phyloP scores from a whole-genome alignment of 345 rosid species.

The Murraya koenigii region DNA sequence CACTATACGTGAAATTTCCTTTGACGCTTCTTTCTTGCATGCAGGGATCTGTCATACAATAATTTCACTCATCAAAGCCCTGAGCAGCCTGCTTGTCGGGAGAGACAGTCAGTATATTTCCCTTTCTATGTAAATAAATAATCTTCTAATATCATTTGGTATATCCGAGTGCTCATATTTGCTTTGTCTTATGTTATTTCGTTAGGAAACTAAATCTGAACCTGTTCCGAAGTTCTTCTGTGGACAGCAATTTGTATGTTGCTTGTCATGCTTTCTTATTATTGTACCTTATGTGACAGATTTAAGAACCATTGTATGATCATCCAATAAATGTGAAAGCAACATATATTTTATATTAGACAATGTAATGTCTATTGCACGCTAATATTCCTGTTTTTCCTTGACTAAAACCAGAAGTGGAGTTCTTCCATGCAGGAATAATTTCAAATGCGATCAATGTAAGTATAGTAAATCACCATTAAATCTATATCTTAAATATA shows the following conservation, averaged over 20 bases:
- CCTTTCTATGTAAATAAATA: not conserved
- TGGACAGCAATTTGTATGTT: constrained; percentile 44
- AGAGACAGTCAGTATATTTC: constrained; percentile 15
- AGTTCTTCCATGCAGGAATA: constrained; percentile 51
- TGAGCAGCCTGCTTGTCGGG: constrained; percentile 32
- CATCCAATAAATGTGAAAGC: not conserved
- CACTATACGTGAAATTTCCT: not conserved
- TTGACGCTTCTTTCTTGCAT: constrained; percentile 12
- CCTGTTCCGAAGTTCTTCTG: constrained; percentile 52
- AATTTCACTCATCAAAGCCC: constrained; percentile 26
- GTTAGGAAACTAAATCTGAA: constrained; percentile 60
- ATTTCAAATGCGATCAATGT: constrained; percentile 54
- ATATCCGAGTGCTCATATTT: constrained; percentile 2
- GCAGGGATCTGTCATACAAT: constrained; percentile 42
- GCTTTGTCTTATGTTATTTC: constrained; percentile 14
- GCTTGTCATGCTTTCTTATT: constrained; percentile 2
- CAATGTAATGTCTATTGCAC: not conserved
- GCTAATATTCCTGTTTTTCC: not conserved
- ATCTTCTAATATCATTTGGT: not conserved
- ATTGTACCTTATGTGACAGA: not conserved
- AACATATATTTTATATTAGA: too few relatives aligned
- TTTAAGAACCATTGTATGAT: not conserved
- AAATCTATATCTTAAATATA: not conserved
- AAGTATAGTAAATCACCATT: constrained; percentile 23
- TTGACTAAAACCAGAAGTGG: constrained; percentile 26